Evolutionary conservation across 1,284 basidiomycete species (phyloP).

Genomic region (Tylopilus sp.): DNA sequence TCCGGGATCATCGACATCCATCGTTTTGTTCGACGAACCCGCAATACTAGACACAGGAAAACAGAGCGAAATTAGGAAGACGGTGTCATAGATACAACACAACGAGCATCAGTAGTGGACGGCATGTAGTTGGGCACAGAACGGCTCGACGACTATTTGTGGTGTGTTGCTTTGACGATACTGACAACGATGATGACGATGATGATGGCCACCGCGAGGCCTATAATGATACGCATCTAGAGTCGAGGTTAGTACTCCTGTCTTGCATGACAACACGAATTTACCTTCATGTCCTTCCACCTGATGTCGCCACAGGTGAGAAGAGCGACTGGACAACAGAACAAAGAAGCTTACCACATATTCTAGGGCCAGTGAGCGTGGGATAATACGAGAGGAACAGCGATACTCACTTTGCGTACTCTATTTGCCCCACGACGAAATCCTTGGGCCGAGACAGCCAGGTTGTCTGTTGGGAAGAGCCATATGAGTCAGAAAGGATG

Average conservation of each 20-base stretch:
- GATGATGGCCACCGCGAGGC: slow-evolving; percentile 79
- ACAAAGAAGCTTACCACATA: slow-evolving; percentile 65
- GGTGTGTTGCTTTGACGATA: slow-evolving; percentile 73
- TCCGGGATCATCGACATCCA: slow-evolving; percentile 20
- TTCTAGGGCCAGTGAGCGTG: slow-evolving; percentile 44
- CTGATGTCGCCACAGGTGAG: slow-evolving; percentile 37
- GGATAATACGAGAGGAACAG: slow-evolving; percentile 19
- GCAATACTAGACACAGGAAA: slow-evolving; percentile 15
- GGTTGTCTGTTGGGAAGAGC: slow-evolving; percentile 62
- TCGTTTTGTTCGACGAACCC: slow-evolving; percentile 15
- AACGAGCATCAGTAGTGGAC: slow-evolving; percentile 10
- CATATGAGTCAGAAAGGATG: neutral
- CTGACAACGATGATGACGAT: slow-evolving; percentile 92
- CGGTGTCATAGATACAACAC: slow-evolving; percentile 38
- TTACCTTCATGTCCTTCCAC: slow-evolving; percentile 97
- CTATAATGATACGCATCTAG: slow-evolving; percentile 88
- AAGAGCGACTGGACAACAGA: slow-evolving; percentile 1
- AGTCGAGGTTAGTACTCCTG: slow-evolving; percentile 8
- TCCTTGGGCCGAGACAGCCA: slow-evolving; percentile 97
- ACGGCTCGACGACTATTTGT: slow-evolving; percentile 31
- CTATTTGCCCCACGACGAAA: slow-evolving; percentile 96
- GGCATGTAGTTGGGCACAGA: neutral
- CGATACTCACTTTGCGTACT: slow-evolving; percentile 84
- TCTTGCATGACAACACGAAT: slow-evolving; percentile 18
- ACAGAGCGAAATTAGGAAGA: slow-evolving; percentile 25